Evolutionary conservation across 306 rosid species (phyloP), one percentile per base, ranked within the genome.

Genomic region (Sophora flavescens): DNA sequence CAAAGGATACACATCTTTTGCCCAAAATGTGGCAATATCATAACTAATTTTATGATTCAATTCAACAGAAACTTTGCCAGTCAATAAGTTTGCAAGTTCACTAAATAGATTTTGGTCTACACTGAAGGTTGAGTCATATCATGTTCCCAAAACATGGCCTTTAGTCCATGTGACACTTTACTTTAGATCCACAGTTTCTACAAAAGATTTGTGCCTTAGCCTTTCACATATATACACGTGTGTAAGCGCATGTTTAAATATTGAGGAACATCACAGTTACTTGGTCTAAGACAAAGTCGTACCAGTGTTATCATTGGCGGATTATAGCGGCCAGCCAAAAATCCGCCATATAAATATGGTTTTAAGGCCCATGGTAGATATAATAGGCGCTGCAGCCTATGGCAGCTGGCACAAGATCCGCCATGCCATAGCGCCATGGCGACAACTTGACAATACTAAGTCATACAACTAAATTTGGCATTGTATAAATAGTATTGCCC

Each of bases 121-220:
- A 1, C 14, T 39, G 53, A 72, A 47, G 42, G 15, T 72, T 58
- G 30, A 57, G 44, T 11, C 42, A 44, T 52, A 22, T 48, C 33
- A 78, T 59, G 30, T 69, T 36, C 63, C 69, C 51, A 58, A 77
- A 68, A 44, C 15, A 66, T 45, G 44, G 68, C 17, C 12, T 17
- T 33, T 12, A 10, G 13, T 14, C 18, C 53, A 50, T 30, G 32
- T 47, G 48, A 68, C 12, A 47, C 66, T 15, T 47, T 69, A 50
- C 8, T 59, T 48, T 8, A 48, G 35, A 69, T 15, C 32, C 74
- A 58, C 53, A 47, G 50, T 30, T 73, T 45, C 28, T 22, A 33
- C 8, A 48, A 45, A 67, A 48, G 26, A 13, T 38, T 57, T 65
- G 54, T 10, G 44, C 57, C 42, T 13, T 5, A 3, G 36, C 39